Evolutionary conservation across 805 yeast species (phyloP).

Genomic region (Starmerella powellii): DNA sequence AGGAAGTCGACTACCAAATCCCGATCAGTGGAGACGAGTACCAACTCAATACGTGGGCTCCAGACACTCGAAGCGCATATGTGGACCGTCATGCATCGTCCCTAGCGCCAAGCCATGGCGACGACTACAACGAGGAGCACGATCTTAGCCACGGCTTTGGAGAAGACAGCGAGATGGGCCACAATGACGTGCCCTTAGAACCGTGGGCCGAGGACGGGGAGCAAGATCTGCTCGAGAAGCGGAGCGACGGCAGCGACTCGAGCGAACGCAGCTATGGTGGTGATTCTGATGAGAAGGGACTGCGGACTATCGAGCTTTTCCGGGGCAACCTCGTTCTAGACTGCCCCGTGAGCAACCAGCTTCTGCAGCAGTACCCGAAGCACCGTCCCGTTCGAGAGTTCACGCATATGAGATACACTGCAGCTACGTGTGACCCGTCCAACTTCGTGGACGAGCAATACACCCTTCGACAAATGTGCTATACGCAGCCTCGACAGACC

Average conservation of each 20-base stretch:
- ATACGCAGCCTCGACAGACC: constrained; percentile 64
- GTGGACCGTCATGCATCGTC: too few species aligned
- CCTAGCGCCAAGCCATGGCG: background rate
- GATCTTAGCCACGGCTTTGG: constrained; percentile 14
- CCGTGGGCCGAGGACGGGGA: constrained; percentile 9
- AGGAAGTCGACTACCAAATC: constrained; percentile 27
- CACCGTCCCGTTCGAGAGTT: constrained; percentile 51
- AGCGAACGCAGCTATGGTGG: constrained; percentile 16
- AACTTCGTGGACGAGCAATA: constrained; percentile 51
- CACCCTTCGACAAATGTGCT: constrained; percentile 72
- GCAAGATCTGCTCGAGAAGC: constrained; percentile 2
- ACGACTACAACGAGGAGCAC: constrained; percentile 15
- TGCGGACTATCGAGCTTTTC: constrained; percentile 39
- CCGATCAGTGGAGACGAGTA: constrained; percentile 32
- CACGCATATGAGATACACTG: constrained; percentile 82
- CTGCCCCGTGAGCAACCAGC: constrained; percentile 70
- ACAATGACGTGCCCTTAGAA: background rate
- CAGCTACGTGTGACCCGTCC: constrained; percentile 83
- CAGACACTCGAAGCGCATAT: constrained; percentile 4
- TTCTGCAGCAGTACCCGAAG: constrained; percentile 43
- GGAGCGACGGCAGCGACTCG: background rate
- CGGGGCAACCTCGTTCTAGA: constrained; percentile 76
- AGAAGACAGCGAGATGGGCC: background rate
- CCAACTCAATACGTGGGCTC: constrained; percentile 27
- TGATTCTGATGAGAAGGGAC: constrained; percentile 6